Evolutionary conservation across 148 eudicot species (phyloP).

Genomic region (Arbutus unedo): DNA sequence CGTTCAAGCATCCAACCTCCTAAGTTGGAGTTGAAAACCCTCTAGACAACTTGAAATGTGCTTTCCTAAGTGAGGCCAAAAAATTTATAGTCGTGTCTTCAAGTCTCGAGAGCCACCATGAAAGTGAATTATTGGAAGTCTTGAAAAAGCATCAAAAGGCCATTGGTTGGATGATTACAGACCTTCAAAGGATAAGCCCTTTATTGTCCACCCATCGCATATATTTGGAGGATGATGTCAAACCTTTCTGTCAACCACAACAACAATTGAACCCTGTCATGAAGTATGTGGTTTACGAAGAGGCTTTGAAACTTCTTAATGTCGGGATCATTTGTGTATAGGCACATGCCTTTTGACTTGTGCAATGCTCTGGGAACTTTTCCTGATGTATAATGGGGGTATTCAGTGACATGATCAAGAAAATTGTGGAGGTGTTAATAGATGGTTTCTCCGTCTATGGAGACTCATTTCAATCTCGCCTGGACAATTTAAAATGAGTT

Average conservation of each 20-base stretch:
- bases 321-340: no score
- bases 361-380: no score
- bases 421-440: background rate
- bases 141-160: background rate
- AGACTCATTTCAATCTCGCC: background rate
- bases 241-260: background rate
- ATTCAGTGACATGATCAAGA: no score
- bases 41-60: background rate
- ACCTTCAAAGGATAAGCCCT: background rate
- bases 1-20: background rate
- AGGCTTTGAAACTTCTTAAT: no score
- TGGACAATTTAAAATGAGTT: no score
- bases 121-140: no score
- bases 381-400: no score
- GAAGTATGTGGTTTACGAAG: no score
- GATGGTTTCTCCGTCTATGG: background rate
- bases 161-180: background rate
- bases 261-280: background rate
- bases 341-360: no score
- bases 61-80: no score
- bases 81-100: no score
- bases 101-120: background rate
- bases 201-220: background rate
- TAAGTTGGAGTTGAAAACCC: background rate
- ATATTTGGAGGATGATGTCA: background rate